phyloP scores from a whole-genome alignment of 139 green algal species.

The Nannochloris sp. region DNA sequence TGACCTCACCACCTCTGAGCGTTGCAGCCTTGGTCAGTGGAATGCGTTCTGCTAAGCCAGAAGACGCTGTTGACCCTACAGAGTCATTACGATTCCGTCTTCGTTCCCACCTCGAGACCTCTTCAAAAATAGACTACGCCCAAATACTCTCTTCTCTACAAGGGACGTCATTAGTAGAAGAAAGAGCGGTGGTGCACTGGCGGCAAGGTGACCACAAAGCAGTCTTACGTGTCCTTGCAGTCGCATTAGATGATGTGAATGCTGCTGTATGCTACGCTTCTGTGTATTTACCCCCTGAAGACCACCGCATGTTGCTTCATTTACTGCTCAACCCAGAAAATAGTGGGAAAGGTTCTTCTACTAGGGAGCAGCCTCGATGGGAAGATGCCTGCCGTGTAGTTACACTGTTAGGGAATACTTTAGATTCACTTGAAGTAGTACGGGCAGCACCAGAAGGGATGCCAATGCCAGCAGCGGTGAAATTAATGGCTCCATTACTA shows the following conservation, averaged over 20 bases:
- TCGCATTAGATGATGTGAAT: constrained; percentile 46
- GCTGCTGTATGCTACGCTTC: constrained; percentile 57
- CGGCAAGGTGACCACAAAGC: constrained; percentile 45
- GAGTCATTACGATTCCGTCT: constrained; percentile 37
- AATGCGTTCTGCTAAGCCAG: not conserved
- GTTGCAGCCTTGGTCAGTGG: constrained; percentile 18
- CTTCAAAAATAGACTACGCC: constrained; percentile 34
- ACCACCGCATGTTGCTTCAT: constrained; percentile 41
- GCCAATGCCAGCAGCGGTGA: constrained; percentile 47
- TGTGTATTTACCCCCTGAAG: constrained; percentile 8
- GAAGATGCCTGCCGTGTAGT: constrained; percentile 44
- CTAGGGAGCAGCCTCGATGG: constrained; percentile 42
- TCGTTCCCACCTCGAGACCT: constrained; percentile 43
- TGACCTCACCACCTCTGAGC: not conserved
- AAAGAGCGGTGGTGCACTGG: constrained; percentile 55
- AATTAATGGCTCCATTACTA: constrained; percentile 51
- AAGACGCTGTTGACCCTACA: constrained; percentile 1
- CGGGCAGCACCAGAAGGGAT: constrained; percentile 50
- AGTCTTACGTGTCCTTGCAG: constrained; percentile 56
- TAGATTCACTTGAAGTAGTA: constrained; percentile 56
- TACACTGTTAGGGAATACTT: constrained; percentile 20
- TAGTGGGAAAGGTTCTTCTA: no score
- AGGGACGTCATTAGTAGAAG: constrained; percentile 28
- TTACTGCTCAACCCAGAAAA: constrained; percentile 57
- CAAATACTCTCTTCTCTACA: constrained; percentile 18